Conservation (phyloP, 176 grass and related monocot species). For the Tuctoria greenei region DNA sequence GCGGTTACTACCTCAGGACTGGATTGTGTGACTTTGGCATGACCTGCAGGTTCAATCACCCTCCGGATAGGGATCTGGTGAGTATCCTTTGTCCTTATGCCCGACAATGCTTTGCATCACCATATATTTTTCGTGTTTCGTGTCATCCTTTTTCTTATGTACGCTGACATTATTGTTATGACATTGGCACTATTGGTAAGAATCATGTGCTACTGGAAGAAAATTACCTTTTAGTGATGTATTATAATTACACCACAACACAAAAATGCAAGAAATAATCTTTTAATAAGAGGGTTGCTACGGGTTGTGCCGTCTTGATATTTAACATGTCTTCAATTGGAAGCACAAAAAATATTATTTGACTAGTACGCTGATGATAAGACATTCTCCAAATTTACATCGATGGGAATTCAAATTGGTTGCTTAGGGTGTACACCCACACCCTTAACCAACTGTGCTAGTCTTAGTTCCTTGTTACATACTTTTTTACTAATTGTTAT, state of each 20-base stretch:
- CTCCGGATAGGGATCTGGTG: conserved; percentile 88
- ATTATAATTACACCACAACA: background rate
- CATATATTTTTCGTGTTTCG: too few relatives aligned
- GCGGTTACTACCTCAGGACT: conserved; percentile 98
- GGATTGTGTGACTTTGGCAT: conserved; percentile 89
- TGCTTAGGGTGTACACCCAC: too few relatives aligned
- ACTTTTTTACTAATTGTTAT: background rate
- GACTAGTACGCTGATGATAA: too few relatives aligned
- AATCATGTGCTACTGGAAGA: background rate
- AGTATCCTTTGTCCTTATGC: background rate
- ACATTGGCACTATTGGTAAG: background rate
- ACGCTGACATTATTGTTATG: conserved; percentile 9
- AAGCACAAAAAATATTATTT: conserved; percentile 5
- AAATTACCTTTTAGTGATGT: background rate
- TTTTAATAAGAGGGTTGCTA: background rate
- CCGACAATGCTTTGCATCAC: too few relatives aligned
- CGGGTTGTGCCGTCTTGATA: conserved; percentile 7
- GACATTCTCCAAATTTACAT: too few relatives aligned
- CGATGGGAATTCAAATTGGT: too few relatives aligned
- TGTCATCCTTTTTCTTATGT: background rate
- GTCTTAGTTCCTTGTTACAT: background rate
- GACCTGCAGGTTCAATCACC: conserved; percentile 97
- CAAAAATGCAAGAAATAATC: conserved; percentile 18
- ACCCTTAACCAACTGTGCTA: too few relatives aligned
- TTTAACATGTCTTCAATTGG: background rate